Evolutionary conservation across 2,329 filamentous ascomycete genomes (phyloP), one percentile per base, ranked within the genome.

Genomic region (Phialophora expanda): DNA sequence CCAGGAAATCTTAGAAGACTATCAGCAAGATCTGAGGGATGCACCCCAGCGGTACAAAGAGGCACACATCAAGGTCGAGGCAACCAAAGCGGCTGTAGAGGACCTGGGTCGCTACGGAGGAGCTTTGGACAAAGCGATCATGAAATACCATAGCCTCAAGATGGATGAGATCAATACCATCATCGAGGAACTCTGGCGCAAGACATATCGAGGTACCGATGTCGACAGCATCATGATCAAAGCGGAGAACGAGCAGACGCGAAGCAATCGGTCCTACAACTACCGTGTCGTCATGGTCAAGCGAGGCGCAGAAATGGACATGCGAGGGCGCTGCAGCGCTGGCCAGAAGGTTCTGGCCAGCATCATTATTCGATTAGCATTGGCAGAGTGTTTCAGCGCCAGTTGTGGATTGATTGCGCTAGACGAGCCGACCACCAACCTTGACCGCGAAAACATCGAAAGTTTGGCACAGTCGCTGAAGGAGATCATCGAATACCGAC

Each of bases 221-320:
- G 93, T 99, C 62, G 95, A 99, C 81, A 95, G 91, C 0, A 97
- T 99, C 75, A 86, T 96, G 74, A 98, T 99, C 79, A 90, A 91
- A 48, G 97, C 93, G 20, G 94, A 98, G 78, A 90, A 89, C 73
- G 95, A 98, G 76, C 59, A 62, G 20, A 60, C 65, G n/a, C 58
- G 66, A 17, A 89, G 87, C 60, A 93, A 92, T 74, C 89, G 92
- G 73, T 91, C 85, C 68, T 98, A 98, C 85, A 98, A 99, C 80
- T 99, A 99, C 82, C 91, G 95, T 55, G 90, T 99, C 5, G 93
- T 92, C 78, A 99, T 99, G 95, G 88, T 97, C 72, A 99, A 99
- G 81, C 90, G 94, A 76, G 93, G 96, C 74, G 92, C 91, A 0
- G 95, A 99, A 78, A 97, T 99, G 93, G 95, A 99, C 80, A 99